phyloP scores from a whole-genome alignment of 306 rosid species.

The Inga oerstediana region DNA sequence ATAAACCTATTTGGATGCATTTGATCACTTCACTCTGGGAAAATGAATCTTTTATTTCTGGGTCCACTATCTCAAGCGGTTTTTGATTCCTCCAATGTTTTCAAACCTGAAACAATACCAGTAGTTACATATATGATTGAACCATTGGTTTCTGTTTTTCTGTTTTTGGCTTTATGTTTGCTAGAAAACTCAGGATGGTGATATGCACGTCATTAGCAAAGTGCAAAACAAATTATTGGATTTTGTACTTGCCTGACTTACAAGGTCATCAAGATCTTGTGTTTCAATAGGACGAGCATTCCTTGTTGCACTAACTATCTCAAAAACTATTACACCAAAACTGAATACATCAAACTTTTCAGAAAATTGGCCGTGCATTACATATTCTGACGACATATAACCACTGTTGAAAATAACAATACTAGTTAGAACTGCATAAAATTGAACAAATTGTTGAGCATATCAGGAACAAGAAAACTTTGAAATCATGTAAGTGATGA shows the following conservation, averaged over 20 bases:
- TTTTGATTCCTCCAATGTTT: slow-evolving; percentile 46
- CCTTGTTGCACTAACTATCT: slow-evolving; percentile 42
- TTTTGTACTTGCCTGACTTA: slow-evolving; percentile 33
- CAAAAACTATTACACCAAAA: slow-evolving; percentile 45
- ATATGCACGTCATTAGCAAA: background rate
- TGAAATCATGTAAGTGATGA: background rate
- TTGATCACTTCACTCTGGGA: slow-evolving; percentile 31
- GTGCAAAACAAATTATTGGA: background rate
- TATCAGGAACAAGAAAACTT: background rate
- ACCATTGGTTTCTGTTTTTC: background rate
- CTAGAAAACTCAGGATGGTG: background rate
- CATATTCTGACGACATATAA: slow-evolving; percentile 45
- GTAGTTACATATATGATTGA: background rate
- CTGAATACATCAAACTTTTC: slow-evolving; percentile 39
- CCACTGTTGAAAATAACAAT: slow-evolving; percentile 21
- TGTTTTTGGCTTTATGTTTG: background rate
- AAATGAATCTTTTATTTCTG: slow-evolving; percentile 26
- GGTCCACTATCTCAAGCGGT: slow-evolving; percentile 39
- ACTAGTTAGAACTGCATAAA: background rate
- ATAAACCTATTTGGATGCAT: slow-evolving; percentile 38
- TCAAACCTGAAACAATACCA: slow-evolving; percentile 47
- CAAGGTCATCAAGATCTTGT: slow-evolving; percentile 26
- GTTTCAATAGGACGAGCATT: slow-evolving; percentile 30
- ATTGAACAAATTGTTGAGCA: background rate
- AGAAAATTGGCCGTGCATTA: slow-evolving; percentile 42